Conservation (phyloP, 1,284 basidiomycete species). For the Microbotryomycetes sp. region DNA sequence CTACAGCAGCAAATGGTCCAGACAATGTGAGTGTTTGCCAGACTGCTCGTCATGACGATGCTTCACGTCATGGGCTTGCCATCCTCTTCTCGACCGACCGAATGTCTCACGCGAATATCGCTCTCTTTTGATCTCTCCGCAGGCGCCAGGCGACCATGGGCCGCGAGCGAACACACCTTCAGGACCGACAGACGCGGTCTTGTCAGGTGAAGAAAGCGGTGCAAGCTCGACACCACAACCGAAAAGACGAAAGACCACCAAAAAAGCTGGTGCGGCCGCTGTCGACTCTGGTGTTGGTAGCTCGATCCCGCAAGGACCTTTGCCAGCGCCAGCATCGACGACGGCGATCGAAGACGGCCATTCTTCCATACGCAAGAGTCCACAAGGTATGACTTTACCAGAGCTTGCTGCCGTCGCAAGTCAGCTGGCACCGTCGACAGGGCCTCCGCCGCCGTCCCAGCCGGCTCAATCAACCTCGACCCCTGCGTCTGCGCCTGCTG, state of each 20-base stretch:
- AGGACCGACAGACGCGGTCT: constrained; percentile 3
- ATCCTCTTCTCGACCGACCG: background rate
- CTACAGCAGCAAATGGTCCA: constrained; percentile 11
- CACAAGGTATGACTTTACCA: constrained; percentile 19
- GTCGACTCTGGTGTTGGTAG: constrained; percentile 5
- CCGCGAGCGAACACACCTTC: constrained; percentile 9
- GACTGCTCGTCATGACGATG: background rate
- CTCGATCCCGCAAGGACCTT: background rate
- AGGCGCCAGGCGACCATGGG: constrained; percentile 16
- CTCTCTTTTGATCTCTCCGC: background rate
- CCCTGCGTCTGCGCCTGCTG: constrained; percentile 2
- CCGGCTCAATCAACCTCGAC: background rate
- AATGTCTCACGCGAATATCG: background rate
- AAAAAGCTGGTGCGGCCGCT: constrained; percentile 1
- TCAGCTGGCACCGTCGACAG: background rate
- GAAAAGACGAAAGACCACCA: constrained; percentile 2
- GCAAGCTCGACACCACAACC: background rate
- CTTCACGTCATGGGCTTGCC: no score
- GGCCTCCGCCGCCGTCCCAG: background rate
- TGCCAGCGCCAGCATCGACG: constrained; percentile 13
- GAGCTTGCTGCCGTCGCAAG: constrained; percentile 28
- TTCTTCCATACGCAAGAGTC: background rate
- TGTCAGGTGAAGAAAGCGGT: constrained; percentile 2
- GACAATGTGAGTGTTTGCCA: no score
- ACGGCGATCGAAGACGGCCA: constrained; percentile 8